phyloP scores from a whole-genome alignment of 352 stramenopile genomes.

The Aphanomyces euteiches region DNA sequence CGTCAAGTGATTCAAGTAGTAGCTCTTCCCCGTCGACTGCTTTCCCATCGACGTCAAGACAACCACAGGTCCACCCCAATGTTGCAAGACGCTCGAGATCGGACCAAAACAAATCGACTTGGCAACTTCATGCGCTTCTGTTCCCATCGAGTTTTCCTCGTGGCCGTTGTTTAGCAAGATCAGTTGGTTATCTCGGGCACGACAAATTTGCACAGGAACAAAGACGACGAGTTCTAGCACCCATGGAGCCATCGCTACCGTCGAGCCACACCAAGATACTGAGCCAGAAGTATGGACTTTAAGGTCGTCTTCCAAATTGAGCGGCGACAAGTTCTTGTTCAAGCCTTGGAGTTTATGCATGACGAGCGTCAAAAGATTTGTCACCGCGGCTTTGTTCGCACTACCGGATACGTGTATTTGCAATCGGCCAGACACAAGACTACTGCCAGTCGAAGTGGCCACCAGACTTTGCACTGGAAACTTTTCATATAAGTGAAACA shows the following conservation, averaged over 20 bases:
- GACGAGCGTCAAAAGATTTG: conserved; percentile 37
- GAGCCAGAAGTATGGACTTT: not conserved
- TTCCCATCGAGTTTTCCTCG: not conserved
- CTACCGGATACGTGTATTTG: not conserved
- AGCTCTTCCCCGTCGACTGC: conserved; percentile 76
- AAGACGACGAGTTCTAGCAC: conserved; percentile 47
- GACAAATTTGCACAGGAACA: conserved; percentile 69
- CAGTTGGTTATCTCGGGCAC: conserved; percentile 55
- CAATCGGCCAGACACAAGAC: not conserved
- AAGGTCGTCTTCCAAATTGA: conserved; percentile 31
- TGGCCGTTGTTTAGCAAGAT: conserved; percentile 37
- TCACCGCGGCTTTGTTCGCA: not conserved
- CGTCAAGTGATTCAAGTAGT: conserved; percentile 73
- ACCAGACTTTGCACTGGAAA: conserved; percentile 38
- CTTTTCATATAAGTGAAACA: conserved; percentile 54
- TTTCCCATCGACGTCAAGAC: conserved; percentile 48
- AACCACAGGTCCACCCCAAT: conserved; percentile 30
- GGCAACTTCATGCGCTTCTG: conserved; percentile 14
- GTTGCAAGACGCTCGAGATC: conserved; percentile 12
- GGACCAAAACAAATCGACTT: conserved; percentile 32
- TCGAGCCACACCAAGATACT: conserved; percentile 31
- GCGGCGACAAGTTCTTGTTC: conserved; percentile 52
- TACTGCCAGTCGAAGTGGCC: conserved; percentile 6
- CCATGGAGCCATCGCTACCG: conserved; percentile 23
- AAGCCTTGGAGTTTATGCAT: conserved; percentile 52